These are phyloP conservation scores for Penicillium sp. DNA, from an alignment of 2,329 filamentous ascomycete species.

Conservation along the genomic window DNA sequence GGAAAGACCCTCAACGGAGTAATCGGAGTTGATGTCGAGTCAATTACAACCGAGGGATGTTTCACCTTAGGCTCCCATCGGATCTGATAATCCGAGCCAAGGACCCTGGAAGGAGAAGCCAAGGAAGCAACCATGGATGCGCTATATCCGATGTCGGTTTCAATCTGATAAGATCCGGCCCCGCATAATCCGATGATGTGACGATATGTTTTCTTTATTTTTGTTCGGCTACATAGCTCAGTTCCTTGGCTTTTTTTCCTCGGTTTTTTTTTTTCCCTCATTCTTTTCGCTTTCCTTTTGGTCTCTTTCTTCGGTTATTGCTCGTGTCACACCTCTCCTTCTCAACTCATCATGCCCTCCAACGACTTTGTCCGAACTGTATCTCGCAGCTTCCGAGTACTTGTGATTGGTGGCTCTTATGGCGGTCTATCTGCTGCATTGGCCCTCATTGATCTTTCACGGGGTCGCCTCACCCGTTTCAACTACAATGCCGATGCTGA, in stretches of 20 bases:
- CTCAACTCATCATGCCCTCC: conserved; percentile 25
- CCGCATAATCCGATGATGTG: conserved; percentile 1
- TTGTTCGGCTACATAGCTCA: background rate
- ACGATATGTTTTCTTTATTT: background rate
- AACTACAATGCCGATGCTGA: conserved; percentile 26
- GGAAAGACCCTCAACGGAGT: background rate
- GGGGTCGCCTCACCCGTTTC: conserved; percentile 55
- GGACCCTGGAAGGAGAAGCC: background rate
- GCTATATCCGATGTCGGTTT: conserved; percentile 10
- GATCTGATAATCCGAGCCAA: conserved; percentile 5
- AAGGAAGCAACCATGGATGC: background rate
- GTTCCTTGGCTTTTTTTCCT: background rate
- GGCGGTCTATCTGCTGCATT: conserved; percentile 66
- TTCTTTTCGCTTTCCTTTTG: background rate
- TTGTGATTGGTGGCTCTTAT: conserved; percentile 71
- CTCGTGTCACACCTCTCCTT: background rate
- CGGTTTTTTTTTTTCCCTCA: background rate
- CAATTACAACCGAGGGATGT: background rate
- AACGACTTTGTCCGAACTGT: conserved; percentile 26
- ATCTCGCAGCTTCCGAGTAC: conserved; percentile 50
- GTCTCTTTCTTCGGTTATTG: background rate
- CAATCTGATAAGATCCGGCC: conserved; percentile 14
- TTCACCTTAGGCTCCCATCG: background rate
- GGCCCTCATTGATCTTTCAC: conserved; percentile 66
- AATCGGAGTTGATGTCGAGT: background rate